phyloP scores from a whole-genome alignment of 345 rosid genomes.

The Syzygium aromaticum region DNA sequence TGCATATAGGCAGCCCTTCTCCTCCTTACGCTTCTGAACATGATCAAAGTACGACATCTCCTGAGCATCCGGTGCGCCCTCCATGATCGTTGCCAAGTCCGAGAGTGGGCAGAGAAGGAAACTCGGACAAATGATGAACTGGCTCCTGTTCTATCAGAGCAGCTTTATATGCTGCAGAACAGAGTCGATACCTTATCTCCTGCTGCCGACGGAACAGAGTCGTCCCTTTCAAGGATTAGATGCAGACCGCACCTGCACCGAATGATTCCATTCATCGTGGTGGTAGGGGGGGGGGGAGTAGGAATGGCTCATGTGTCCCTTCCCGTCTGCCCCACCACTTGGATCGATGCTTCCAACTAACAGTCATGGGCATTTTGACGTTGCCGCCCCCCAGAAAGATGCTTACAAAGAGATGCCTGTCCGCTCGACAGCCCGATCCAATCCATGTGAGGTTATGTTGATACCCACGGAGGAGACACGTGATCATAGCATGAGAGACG shows the following conservation, averaged over 20 bases:
- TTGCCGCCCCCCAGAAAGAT: background rate
- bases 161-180: background rate
- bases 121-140: background rate
- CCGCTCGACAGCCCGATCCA: background rate
- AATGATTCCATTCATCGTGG: background rate
- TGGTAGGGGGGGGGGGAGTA: background rate
- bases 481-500: background rate
- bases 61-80: conserved; percentile 16
- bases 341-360: background rate
- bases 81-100: conserved; percentile 11
- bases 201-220: background rate
- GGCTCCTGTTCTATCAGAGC: background rate
- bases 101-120: background rate
- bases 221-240: background rate
- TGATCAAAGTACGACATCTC: conserved; percentile 25
- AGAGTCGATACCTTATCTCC: background rate
- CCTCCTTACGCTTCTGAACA: conserved; percentile 29
- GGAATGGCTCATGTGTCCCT: background rate
- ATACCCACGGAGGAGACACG: background rate
- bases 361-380: background rate
- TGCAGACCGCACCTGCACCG: background rate
- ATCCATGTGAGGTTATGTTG: background rate
- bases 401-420: background rate
- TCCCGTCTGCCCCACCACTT: background rate
- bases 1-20: conserved; percentile 42